A percentile compares a stretch with the other conserved stretches of the same genome.
Conservation (phyloP, 2,329 filamentous ascomycete species). For the Alternaria sp. region DNA sequence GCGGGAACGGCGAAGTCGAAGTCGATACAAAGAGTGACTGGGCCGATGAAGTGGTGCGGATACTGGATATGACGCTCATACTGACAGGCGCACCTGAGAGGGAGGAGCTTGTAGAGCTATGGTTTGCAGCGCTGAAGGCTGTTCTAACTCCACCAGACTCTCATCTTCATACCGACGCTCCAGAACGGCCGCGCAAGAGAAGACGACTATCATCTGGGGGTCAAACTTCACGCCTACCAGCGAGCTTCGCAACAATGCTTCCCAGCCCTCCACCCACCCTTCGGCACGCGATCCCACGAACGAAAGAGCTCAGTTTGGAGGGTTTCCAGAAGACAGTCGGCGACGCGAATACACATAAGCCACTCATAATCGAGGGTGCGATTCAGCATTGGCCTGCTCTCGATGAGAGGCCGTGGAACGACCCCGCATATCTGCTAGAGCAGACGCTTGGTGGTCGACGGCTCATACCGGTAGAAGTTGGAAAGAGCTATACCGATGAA, state of each 20-base stretch:
- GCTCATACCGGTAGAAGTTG: constrained; percentile 85
- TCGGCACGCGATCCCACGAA: constrained; percentile 28
- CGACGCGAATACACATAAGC: constrained; percentile 42
- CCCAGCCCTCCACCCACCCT: constrained; percentile 14
- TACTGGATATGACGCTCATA: constrained; percentile 78
- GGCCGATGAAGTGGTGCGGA: constrained; percentile 66
- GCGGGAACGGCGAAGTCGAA: no score
- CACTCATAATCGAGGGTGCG: constrained; percentile 72
- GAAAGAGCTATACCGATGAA: constrained; percentile 84
- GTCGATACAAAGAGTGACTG: constrained; percentile 44
- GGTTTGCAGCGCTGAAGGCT: constrained; percentile 58
- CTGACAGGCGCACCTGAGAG: constrained; percentile 60
- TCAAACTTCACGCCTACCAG: constrained; percentile 1
- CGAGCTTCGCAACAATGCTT: constrained; percentile 24
- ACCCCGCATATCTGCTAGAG: constrained; percentile 74
- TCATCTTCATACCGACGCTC: background rate
- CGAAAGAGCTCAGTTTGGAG: constrained; percentile 23
- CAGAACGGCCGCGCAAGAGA: constrained; percentile 23
- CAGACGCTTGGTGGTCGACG: constrained; percentile 77
- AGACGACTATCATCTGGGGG: constrained; percentile 15
- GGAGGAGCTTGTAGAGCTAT: constrained; percentile 50
- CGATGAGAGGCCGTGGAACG: constrained; percentile 71
- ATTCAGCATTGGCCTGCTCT: constrained; percentile 79
- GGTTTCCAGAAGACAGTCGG: constrained; percentile 40
- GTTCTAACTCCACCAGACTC: constrained; percentile 1